Conservation (phyloP, 805 yeast species). For the Kluyveromyces lactis region DNA sequence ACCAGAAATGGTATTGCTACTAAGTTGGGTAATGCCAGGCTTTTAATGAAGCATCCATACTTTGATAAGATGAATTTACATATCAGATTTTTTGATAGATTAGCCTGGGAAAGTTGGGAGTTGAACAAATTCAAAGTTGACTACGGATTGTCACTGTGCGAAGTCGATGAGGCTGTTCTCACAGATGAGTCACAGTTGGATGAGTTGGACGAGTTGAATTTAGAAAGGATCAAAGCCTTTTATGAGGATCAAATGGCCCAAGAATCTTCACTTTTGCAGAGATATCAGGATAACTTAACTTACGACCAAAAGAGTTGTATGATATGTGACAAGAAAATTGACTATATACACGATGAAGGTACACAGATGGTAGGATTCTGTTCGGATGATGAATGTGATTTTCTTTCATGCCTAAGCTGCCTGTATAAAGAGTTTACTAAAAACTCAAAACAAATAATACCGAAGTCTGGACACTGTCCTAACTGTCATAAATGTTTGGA, state of each 20-base stretch:
- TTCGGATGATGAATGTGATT: slow-evolving; percentile 24
- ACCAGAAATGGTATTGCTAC: slow-evolving; percentile 37
- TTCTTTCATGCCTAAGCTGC: slow-evolving; percentile 34
- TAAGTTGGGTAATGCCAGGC: slow-evolving; percentile 39
- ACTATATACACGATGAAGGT: slow-evolving; percentile 26
- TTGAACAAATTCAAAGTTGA: slow-evolving; percentile 16
- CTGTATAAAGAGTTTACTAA: slow-evolving; percentile 20
- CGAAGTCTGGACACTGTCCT: slow-evolving; percentile 25
- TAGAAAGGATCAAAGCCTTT: slow-evolving; percentile 21
- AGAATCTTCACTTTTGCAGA: slow-evolving; percentile 10
- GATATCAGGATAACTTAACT: slow-evolving; percentile 15
- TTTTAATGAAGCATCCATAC: slow-evolving; percentile 35
- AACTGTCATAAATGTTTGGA: slow-evolving; percentile 18
- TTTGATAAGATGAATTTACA: slow-evolving; percentile 40
- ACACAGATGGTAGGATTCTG: slow-evolving; percentile 30
- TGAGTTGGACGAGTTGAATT: slow-evolving; percentile 11
- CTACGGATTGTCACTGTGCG: not conserved
- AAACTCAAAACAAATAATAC: slow-evolving; percentile 19
- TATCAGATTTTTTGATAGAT: slow-evolving; percentile 37
- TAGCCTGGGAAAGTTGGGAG: slow-evolving; percentile 18
- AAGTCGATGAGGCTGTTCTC: slow-evolving; percentile 6
- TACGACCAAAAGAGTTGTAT: slow-evolving; percentile 25
- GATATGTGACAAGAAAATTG: slow-evolving; percentile 27
- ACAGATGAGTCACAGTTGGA: not conserved
- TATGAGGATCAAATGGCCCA: slow-evolving; percentile 12